Evolutionary conservation across 805 yeast species (phyloP).

Genomic region (Starmerella asiatica): DNA sequence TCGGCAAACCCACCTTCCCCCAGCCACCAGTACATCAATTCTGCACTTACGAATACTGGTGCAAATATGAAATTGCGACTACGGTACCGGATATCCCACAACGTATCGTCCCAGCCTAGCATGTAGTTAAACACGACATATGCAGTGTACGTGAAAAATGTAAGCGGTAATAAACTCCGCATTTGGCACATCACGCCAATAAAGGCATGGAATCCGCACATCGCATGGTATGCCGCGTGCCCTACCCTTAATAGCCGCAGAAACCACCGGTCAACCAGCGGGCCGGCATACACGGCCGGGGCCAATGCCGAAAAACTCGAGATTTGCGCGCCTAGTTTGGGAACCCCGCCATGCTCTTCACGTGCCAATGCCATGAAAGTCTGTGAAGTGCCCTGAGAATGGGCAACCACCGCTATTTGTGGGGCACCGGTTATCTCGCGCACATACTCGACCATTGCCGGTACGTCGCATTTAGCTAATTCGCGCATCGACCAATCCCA

Average conservation of each 20-base stretch:
- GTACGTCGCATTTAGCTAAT: conserved; percentile 66
- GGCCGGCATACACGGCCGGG: conserved; percentile 87
- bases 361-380: conserved; percentile 51
- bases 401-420: conserved; percentile 54
- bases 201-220: conserved; percentile 69
- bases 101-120: conserved; percentile 71
- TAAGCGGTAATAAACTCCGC: conserved; percentile 38
- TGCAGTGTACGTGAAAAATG: conserved; percentile 49
- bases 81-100: conserved; percentile 59
- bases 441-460: conserved; percentile 55
- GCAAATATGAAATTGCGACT: conserved; percentile 71
- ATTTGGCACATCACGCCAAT: conserved; percentile 58
- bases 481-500: conserved; percentile 94
- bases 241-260: conserved; percentile 24
- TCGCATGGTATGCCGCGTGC: conserved; percentile 22
- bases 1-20: conserved; percentile 39
- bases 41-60: conserved; percentile 68
- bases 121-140: conserved; percentile 76
- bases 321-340: conserved; percentile 40
- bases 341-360: conserved; percentile 28
- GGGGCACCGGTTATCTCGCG: conserved; percentile 27
- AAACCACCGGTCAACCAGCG: conserved; percentile 42
- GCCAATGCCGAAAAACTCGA: conserved; percentile 65
- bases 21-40: conserved; percentile 89
- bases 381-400: conserved; percentile 91